phyloP scores from a whole-genome alignment of 345 rosid species.

The Arabis alpina region DNA sequence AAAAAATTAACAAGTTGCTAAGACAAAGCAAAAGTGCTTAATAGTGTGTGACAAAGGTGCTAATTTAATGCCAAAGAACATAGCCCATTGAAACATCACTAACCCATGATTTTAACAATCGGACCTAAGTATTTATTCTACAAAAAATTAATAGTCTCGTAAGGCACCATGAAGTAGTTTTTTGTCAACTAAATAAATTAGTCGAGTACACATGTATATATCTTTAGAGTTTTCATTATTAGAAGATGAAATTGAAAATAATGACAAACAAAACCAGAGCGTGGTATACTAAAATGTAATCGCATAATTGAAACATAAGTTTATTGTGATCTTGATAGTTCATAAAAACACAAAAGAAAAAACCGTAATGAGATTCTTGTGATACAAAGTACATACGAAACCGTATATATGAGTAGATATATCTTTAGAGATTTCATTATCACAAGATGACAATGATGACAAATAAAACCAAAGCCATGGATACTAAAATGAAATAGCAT shows the following conservation, averaged over 20 bases:
- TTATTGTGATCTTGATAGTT: background rate
- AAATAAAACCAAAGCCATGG: background rate
- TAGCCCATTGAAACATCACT: background rate
- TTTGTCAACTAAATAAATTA: too few species aligned
- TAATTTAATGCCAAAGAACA: background rate
- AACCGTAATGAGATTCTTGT: background rate
- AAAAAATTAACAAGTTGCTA: too few species aligned
- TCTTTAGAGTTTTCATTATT: background rate
- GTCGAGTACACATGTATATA: background rate
- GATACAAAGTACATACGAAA: conserved; percentile 16
- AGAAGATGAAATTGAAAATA: background rate
- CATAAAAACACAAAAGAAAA: background rate
- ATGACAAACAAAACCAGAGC: background rate
- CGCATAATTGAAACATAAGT: background rate
- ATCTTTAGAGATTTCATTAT: too few species aligned
- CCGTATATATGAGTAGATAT: too few species aligned
- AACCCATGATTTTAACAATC: background rate
- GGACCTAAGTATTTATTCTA: background rate
- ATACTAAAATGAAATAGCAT: background rate
- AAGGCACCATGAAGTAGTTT: background rate
- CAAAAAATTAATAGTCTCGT: background rate
- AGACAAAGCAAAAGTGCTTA: background rate
- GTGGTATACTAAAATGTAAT: background rate
- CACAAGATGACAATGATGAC: conserved; percentile 1
- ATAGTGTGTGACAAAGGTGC: background rate